These are phyloP conservation scores for Jacaranda copaia DNA, from an alignment of 257 asterid species.

Conservation along the genomic window DNA sequence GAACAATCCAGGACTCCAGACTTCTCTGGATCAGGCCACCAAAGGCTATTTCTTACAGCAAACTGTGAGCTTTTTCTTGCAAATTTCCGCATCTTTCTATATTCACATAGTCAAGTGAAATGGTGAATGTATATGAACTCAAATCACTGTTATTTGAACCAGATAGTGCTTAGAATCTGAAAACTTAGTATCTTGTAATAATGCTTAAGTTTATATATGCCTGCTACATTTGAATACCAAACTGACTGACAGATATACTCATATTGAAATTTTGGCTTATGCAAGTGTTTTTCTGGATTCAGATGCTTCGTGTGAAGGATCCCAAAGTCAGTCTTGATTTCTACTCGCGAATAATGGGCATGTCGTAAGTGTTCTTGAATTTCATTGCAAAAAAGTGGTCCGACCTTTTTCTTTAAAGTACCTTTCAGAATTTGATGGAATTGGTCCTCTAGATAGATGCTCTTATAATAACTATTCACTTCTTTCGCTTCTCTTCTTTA, in stretches of 20 bases:
- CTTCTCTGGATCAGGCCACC: constrained; percentile 75
- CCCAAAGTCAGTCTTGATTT: constrained; percentile 94
- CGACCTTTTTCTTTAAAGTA: too few species aligned
- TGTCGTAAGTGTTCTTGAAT: constrained; percentile 74
- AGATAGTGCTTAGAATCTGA: background rate
- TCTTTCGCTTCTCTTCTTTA: background rate
- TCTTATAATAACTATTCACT: too few species aligned
- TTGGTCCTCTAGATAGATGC: too few species aligned
- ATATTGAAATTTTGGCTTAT: constrained; percentile 33
- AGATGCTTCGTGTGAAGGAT: constrained; percentile 96
- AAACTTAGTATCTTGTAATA: background rate
- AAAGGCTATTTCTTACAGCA: constrained; percentile 87
- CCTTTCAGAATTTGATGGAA: background rate
- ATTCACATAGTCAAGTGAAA: background rate
- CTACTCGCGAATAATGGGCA: constrained; percentile 90
- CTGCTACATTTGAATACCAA: background rate
- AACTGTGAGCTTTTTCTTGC: constrained; percentile 72
- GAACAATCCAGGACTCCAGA: constrained; percentile 80
- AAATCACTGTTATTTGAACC: background rate
- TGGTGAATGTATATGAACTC: background rate
- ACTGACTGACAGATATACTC: background rate
- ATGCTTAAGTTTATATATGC: background rate
- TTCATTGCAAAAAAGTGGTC: background rate
- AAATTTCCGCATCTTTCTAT: background rate
- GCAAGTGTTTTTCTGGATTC: constrained; percentile 32